These are phyloP conservation scores for Malus sieversii DNA, from an alignment of 306 rosid genomes.

Conservation along the genomic window DNA sequence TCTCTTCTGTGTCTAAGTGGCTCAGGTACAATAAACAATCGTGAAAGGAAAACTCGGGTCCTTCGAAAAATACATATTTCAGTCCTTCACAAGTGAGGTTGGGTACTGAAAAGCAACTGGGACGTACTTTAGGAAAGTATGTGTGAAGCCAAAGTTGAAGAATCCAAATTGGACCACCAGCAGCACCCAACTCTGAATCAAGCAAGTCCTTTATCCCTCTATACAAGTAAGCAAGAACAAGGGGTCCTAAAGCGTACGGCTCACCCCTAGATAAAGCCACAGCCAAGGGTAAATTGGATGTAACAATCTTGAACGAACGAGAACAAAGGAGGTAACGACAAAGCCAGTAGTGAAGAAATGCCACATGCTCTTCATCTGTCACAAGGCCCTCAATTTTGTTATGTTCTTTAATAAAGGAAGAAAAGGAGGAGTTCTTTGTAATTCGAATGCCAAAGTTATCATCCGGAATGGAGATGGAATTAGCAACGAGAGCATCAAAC, in stretches of 20 bases:
- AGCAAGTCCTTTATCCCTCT: slow-evolving; percentile 4
- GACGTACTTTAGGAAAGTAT: not conserved
- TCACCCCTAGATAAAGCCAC: slow-evolving; percentile 12
- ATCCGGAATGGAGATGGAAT: not conserved
- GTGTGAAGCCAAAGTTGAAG: slow-evolving; percentile 10
- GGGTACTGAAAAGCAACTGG: not conserved
- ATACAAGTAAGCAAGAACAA: slow-evolving; percentile 5
- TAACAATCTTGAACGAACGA: not conserved
- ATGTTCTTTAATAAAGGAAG: not conserved
- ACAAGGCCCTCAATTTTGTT: not conserved
- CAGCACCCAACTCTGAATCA: not conserved
- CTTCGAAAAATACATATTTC: not conserved
- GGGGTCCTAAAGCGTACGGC: not conserved
- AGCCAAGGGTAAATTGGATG: not conserved
- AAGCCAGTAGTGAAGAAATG: slow-evolving; percentile 2
- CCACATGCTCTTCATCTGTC: slow-evolving; percentile 3
- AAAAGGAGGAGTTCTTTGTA: not conserved
- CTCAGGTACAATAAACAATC: not conserved
- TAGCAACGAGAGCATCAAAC: not conserved
- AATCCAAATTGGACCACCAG: not conserved
- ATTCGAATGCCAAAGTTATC: not conserved
- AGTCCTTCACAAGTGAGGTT: not conserved
- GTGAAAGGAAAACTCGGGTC: not conserved
- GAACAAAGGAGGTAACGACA: not conserved
- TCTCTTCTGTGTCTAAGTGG: not conserved